These are phyloP conservation scores for Globisporangium barbulae DNA, from an alignment of 352 stramenopile genomes.

Conservation along the genomic window DNA sequence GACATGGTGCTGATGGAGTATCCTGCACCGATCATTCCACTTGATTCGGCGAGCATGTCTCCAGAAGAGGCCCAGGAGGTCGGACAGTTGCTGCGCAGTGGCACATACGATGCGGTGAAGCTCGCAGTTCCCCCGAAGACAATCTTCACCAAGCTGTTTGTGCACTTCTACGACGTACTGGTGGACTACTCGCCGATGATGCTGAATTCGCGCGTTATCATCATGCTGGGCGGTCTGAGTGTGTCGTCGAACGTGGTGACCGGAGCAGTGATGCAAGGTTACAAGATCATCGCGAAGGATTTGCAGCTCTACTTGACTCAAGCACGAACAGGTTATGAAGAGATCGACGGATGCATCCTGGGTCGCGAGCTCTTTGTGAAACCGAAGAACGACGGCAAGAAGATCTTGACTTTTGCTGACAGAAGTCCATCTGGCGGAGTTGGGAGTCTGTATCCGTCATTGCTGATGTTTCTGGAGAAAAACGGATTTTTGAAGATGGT, in stretches of 20 bases:
- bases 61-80: conserved; percentile 49
- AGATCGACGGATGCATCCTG: conserved; percentile 64
- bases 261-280: conserved; percentile 81
- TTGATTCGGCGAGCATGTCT: conserved; percentile 71
- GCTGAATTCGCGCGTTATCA: conserved; percentile 62
- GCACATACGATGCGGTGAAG: conserved; percentile 50
- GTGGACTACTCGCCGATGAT: conserved; percentile 73
- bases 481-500: conserved; percentile 81
- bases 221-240: conserved; percentile 69
- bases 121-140: conserved; percentile 72
- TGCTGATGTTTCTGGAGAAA: conserved; percentile 80
- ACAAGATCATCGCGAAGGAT: conserved; percentile 76
- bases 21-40: conserved; percentile 73
- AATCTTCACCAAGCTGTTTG: conserved; percentile 86
- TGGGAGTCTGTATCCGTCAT: conserved; percentile 47
- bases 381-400: conserved; percentile 29
- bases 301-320: conserved; percentile 73
- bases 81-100: conserved; percentile 26
- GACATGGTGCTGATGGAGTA: conserved; percentile 82
- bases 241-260: conserved; percentile 87
- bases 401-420: conserved; percentile 41
- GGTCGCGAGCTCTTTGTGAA: conserved; percentile 62
- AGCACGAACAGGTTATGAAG: conserved; percentile 53
- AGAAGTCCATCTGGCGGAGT: conserved; percentile 5
- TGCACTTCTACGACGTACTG: conserved; percentile 82